phyloP scores from a whole-genome alignment of 108 stramenopile genomes.

The Nitzschia putrida region DNA sequence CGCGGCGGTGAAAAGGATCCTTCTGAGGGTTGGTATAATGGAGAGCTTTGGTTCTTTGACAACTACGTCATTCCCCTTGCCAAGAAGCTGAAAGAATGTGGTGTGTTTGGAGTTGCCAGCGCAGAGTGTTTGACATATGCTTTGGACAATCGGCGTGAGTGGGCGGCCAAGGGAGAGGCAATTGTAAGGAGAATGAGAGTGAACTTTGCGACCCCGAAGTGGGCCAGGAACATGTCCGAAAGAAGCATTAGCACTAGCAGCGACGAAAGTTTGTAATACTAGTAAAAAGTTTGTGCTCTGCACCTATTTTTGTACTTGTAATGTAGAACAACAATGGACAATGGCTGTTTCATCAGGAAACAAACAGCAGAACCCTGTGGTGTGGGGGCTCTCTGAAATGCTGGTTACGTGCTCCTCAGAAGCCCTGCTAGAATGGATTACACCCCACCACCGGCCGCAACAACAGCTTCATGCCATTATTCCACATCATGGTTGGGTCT shows the following conservation, averaged over 20 bases:
- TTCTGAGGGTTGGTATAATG: constrained; percentile 50
- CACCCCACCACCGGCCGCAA: too few species aligned
- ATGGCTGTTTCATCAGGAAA: too few species aligned
- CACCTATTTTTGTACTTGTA: too few species aligned
- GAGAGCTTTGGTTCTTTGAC: constrained; percentile 54
- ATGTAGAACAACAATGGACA: too few species aligned
- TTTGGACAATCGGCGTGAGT: constrained; percentile 10
- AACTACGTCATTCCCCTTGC: constrained; percentile 52
- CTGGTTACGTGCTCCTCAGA: too few species aligned
- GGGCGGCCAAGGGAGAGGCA: constrained; percentile 8
- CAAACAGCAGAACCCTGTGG: too few species aligned
- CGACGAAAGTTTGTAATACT: not conserved
- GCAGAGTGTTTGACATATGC: constrained; percentile 10
- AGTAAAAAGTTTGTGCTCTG: too few species aligned
- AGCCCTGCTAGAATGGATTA: too few species aligned
- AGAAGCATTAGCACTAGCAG: not conserved
- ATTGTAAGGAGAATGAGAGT: constrained; percentile 4
- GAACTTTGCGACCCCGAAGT: not conserved
- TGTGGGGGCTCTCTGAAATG: too few species aligned
- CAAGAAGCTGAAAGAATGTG: constrained; percentile 43
- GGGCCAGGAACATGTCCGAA: not conserved
- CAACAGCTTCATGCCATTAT: too few species aligned
- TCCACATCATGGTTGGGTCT: too few species aligned
- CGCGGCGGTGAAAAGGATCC: constrained; percentile 39
- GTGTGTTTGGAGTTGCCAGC: constrained; percentile 27